A percentile compares a stretch with the other conserved stretches of the same genome.
These are phyloP conservation scores for Petunia axillaris DNA, from an alignment of 257 asterid species.

Conservation along the genomic window DNA sequence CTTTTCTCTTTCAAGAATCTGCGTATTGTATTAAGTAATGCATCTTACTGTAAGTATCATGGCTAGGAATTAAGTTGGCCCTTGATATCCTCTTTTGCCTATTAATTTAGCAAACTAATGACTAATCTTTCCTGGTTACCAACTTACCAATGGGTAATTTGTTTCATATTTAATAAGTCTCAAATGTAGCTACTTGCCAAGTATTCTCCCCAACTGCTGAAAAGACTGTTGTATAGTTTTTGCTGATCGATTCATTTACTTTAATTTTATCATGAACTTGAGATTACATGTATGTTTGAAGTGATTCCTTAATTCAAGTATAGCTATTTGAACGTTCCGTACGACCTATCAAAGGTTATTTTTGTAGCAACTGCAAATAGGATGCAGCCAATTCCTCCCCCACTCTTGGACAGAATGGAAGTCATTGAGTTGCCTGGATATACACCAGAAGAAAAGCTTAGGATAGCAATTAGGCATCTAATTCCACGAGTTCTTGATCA, in stretches of 20 bases:
- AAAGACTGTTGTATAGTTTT: background rate
- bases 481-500: slow-evolving; percentile 98
- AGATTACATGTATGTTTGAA: slow-evolving; percentile 13
- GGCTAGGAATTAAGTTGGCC: background rate
- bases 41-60: background rate
- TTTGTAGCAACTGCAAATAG: slow-evolving; percentile 99
- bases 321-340: slow-evolving; percentile 96
- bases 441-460: slow-evolving; percentile 97
- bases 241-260: background rate
- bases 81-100: background rate
- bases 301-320: slow-evolving; percentile 63
- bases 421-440: slow-evolving; percentile 98
- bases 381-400: slow-evolving; percentile 91
- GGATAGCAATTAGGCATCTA: slow-evolving; percentile 84
- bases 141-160: background rate
- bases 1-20: slow-evolving; percentile 19
- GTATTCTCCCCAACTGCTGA: background rate
- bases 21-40: background rate
- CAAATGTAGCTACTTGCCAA: background rate
- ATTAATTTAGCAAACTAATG: background rate
- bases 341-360: slow-evolving; percentile 94
- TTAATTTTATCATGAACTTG: background rate
- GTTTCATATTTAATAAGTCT: background rate
- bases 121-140: slow-evolving; percentile 6
- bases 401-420: slow-evolving; percentile 98